These are phyloP conservation scores for Alternaria sp. DNA, from an alignment of 2,329 filamentous ascomycete species.

Conservation along the genomic window DNA sequence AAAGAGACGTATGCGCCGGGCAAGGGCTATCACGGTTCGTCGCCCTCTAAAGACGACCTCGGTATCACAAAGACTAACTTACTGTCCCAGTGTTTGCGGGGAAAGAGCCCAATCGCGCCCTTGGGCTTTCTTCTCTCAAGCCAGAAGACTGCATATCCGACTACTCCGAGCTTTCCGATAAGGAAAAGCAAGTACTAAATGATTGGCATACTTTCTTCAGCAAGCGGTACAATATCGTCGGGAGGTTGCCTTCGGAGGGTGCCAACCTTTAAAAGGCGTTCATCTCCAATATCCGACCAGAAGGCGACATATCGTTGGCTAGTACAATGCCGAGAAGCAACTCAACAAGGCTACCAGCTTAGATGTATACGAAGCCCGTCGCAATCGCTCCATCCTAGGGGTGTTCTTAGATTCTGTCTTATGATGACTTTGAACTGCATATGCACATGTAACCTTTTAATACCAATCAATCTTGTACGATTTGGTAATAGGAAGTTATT, in stretches of 20 bases:
- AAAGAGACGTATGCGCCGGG: conserved; percentile 86
- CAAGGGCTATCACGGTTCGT: conserved; percentile 84
- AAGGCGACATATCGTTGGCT: background rate
- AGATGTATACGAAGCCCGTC: background rate
- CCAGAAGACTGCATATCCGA: conserved; percentile 80
- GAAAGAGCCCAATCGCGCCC: conserved; percentile 91
- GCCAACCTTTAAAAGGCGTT: conserved; percentile 25
- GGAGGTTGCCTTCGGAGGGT: conserved; percentile 51
- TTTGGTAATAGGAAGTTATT: background rate
- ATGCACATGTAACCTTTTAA: background rate
- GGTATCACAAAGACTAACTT: conserved; percentile 16
- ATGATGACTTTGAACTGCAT: background rate
- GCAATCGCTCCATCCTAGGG: too few relatives aligned
- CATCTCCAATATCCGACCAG: background rate
- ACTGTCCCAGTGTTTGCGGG: conserved; percentile 82
- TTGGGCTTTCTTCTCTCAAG: conserved; percentile 87
- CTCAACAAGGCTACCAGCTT: background rate
- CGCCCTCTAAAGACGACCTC: background rate
- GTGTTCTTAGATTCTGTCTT: background rate
- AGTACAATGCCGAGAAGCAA: background rate
- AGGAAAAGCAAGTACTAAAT: conserved; percentile 82
- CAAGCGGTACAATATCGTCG: conserved; percentile 93
- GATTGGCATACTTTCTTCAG: conserved; percentile 98
- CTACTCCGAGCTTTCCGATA: conserved; percentile 83
- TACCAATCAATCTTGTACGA: background rate